These are phyloP conservation scores for Macrocystidia cucumis DNA, from an alignment of 1,284 basidiomycete genomes.

Conservation along the genomic window DNA sequence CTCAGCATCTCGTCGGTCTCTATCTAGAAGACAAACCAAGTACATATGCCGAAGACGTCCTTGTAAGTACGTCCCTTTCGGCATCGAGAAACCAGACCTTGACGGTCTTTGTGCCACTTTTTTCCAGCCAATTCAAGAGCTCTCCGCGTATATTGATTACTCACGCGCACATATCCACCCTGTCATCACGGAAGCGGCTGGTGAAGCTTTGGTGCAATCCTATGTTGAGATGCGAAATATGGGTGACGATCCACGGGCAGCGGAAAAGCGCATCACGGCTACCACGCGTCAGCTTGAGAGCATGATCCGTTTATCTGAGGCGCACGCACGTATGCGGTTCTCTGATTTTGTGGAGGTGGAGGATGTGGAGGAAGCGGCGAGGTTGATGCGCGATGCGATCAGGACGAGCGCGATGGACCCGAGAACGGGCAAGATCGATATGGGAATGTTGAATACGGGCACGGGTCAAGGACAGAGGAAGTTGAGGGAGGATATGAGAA, in stretches of 20 bases:
- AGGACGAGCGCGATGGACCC: slow-evolving; percentile 94
- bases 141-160: slow-evolving; percentile 94
- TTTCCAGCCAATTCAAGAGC: slow-evolving; percentile 74
- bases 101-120: slow-evolving; percentile 86
- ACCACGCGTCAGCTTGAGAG: slow-evolving; percentile 96
- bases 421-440: slow-evolving; percentile 91
- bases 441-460: slow-evolving; percentile 93
- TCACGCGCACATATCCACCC: slow-evolving; percentile 88
- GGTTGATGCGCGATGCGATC: slow-evolving; percentile 94
- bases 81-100: slow-evolving; percentile 91
- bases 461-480: slow-evolving; percentile 81
- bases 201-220: slow-evolving; percentile 76
- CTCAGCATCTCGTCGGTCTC: slow-evolving; percentile 88
- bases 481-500: slow-evolving; percentile 78
- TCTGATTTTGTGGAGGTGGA: slow-evolving; percentile 75
- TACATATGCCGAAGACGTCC: slow-evolving; percentile 61
- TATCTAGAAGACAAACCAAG: slow-evolving; percentile 90
- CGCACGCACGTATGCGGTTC: slow-evolving; percentile 94
- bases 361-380: slow-evolving; percentile 88
- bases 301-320: slow-evolving; percentile 97
- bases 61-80: slow-evolving; percentile 51
- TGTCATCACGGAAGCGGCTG: slow-evolving; percentile 82
- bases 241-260: slow-evolving; percentile 80
- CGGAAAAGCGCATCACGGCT: slow-evolving; percentile 94
- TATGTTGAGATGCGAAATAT: slow-evolving; percentile 95